Base-by-base conservation (phyloP, 345 rosid genomes). In the Kandelia obovata region DNA sequence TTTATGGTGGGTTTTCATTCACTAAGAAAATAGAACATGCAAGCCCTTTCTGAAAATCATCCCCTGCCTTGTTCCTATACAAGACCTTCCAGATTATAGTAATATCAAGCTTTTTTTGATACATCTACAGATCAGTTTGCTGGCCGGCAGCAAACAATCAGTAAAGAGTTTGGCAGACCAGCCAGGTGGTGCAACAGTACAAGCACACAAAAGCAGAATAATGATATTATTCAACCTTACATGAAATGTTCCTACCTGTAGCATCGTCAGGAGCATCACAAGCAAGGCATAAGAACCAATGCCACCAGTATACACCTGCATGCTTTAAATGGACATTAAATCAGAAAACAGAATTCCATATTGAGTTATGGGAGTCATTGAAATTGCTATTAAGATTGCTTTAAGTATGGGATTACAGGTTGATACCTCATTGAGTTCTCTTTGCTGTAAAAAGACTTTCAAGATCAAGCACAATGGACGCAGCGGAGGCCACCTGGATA, bases 391-490 rank as follows among this genome's bases (percentile, higher is more conserved):
- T 39, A 10, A 11, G 47, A 39, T 11, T 39, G 47, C 47, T 9
- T 9, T 2, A 7, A 61, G n/a, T 51, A 61, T 11, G 51, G 21
- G 39, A 5, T 49, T 32, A 57, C 21, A 70, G 66, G 64, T 66
- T 62, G 74, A 75, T 59, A 94, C 98, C 96, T 94, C 98, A 71
- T 94, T 94, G 56, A 89, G 87, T 62, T 86, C 97, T 78, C 98
- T 91, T 73, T 94, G 98, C 72, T 94, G 98, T 71, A 94, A 78
- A 80, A 94, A 94, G 6, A 89, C 90, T 89, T 94, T 94, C 81
- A 94, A 73, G 72, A 89, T 91, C 70, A 91, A 80, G 75, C 96
- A 91, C 67, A 94, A 78, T 59, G 97, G 93, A 32, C 88, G 91
- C 62, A 89, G 32, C 47, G 91, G 88, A 66, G 97, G 97, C 87